These are phyloP conservation scores for Bruguiera hainesii DNA, from an alignment of 441 rosid genomes.

Conservation along the genomic window DNA sequence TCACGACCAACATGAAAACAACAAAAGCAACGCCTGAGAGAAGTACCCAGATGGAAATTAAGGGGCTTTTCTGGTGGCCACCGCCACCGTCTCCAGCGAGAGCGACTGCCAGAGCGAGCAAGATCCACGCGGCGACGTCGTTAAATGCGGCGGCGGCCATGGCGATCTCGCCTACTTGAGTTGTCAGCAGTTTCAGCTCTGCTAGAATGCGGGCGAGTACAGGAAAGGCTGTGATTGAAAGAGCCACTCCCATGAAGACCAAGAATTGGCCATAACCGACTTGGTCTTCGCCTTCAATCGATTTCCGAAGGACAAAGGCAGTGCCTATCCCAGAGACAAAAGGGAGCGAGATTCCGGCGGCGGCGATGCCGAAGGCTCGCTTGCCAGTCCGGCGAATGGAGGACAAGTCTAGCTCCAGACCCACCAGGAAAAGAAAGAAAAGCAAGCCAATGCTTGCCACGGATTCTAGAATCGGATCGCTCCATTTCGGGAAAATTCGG, in stretches of 20 bases:
- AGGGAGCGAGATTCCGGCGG: conserved; percentile 19
- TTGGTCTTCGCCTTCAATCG: conserved; percentile 8
- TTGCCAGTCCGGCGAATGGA: conserved; percentile 17
- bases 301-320: conserved; percentile 11
- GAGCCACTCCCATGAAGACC: conserved; percentile 79
- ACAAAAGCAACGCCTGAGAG: conserved; percentile 47
- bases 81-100: conserved; percentile 16
- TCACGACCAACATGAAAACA: conserved; percentile 37
- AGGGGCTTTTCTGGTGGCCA: conserved; percentile 43
- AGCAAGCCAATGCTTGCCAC: conserved; percentile 7
- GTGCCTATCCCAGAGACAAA: conserved; percentile 11
- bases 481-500: conserved; percentile 5
- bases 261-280: conserved; percentile 22
- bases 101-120: conserved; percentile 76
- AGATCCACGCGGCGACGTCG: conserved; percentile 75
- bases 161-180: conserved; percentile 66
- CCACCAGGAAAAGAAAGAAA: conserved; percentile 19
- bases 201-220: conserved; percentile 80
- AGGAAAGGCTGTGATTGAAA: conserved; percentile 79
- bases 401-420: conserved; percentile 18
- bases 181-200: conserved; percentile 73
- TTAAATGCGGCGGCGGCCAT: conserved; percentile 86
- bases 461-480: conserved; percentile 17
- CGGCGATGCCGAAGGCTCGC: conserved; percentile 14
- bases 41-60: conserved; percentile 47